Evolutionary conservation across 176 grass and related monocot species (phyloP), one percentile per base, ranked within the genome.

Genomic region (Raddia guianensis): DNA sequence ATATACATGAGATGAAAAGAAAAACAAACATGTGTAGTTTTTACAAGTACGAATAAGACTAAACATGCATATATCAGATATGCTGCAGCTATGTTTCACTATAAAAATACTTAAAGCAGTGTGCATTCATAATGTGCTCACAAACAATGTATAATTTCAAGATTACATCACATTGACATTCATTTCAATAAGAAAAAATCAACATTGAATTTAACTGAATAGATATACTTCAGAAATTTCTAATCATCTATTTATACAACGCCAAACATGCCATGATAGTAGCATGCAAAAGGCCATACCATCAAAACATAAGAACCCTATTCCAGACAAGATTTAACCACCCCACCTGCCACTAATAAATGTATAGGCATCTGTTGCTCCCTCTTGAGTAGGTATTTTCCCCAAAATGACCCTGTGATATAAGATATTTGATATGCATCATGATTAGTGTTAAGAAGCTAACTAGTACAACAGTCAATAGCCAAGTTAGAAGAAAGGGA

Each of bases 361-460:
- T 68, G 92, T 90, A 86, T 86, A 98, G 74, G 90, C 82, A 93
- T 89, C 89, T 61, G 82, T 89, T 87, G 88, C 81, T 85, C 96
- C 96, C 85, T 98, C 90, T 84, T 82, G 85, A 84, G 88, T 95
- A 84, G 90, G 90, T 80, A 98, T 81, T 81, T 93, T 83, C 72
- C 95, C 96, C 90, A 98, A 89, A 81, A 85, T 78, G 75, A 95
- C 91, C 86, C 95, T 98, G 90, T 91, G 87, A 88, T 82, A 78
- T 78, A n/a, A 84, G 4, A 87, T 72, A 86, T 82, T 86, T 68
- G 79, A 65, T 86, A 88, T 80, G 56, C 60, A 95, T 98, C 86
- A 94, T 74, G 64, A 68, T 77, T 77, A 57, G 72, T 72, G 65
- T 67, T 65, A 84, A 86, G 51, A 72, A 59, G 55, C 32, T 68